Base-by-base conservation (phyloP, 331 rosid genomes). In the Ulmus americana region DNA sequence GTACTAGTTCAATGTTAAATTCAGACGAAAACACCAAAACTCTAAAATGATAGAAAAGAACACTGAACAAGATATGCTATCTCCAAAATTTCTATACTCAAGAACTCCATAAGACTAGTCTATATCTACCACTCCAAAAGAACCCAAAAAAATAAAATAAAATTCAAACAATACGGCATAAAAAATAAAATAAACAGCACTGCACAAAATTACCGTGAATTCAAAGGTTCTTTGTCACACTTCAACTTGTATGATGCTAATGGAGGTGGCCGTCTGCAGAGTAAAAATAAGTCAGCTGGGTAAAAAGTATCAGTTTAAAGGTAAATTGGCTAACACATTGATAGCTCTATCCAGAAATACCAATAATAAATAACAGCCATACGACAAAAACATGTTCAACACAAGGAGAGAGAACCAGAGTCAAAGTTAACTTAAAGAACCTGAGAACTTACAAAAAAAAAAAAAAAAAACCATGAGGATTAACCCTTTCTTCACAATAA, bases 161-260 rank as follows among this genome's bases (percentile, higher is more conserved):
- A 5, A 40, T 42, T 16, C 64, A 41, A 59, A 8, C 35, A 41
- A 20, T 42, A 14, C 50, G 8, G 12, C 13, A 43, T 7, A 2
- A 44, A 38, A 65, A 64, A 47, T 14, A 42, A 16, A 69, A 54
- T 20, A 16, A n/a, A 59, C 63, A 5, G 10, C 18, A 47, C 18
- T 44, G 61, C 54, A 73, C 73, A 65, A 77, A 59, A 44, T 50
- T 81, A 94, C 99, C 97, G 80, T 35, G 84, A 67, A 72, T 90
- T 94, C 72, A 94, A 77, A 66, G 87, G 78, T 73, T 94, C 97
- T 77, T 87, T 94, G 58, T 90, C 95, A 70, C 99, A 94, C 97
- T 86, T 94, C 86, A 94, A 84, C 74, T 90, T 90, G 86, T 84
- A 94, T 1, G 99, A 80, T 55, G 79, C 61, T 60, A 85, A 74